Conservation (phyloP, 495 filamentous ascomycete genomes). For the Aspergillus kassunensis region DNA sequence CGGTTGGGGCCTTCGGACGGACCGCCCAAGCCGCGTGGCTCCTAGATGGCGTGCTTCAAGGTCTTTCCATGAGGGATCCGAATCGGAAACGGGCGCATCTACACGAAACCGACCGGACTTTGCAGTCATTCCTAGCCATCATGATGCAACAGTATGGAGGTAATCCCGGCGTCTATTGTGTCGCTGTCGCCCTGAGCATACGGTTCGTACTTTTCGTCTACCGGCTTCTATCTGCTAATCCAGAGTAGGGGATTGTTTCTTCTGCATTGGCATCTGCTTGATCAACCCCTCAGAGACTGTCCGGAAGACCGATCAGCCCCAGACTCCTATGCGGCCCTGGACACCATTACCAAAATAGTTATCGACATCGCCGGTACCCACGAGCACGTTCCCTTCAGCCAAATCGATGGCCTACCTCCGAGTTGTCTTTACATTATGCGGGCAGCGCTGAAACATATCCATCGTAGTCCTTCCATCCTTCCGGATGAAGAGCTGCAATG, state of each 20-base stretch:
- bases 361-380: slow-evolving; percentile 20
- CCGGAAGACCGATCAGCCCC: neutral
- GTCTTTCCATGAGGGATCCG: slow-evolving; percentile 12
- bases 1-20: slow-evolving; percentile 21
- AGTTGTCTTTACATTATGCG: slow-evolving; percentile 18
- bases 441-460: slow-evolving; percentile 18
- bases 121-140: slow-evolving; percentile 19
- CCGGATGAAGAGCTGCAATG: too few species aligned
- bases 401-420: slow-evolving; percentile 18
- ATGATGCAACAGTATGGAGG: slow-evolving; percentile 22
- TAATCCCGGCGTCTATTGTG: slow-evolving; percentile 16
- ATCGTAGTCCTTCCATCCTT: too few species aligned
- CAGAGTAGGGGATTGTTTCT: slow-evolving; percentile 1
- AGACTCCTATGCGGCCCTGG: slow-evolving; percentile 16
- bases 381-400: slow-evolving; percentile 10
- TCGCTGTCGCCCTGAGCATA: slow-evolving; percentile 24
- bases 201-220: slow-evolving; percentile 27
- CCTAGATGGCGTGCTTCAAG: slow-evolving; percentile 23
- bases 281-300: neutral
- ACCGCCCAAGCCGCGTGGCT: slow-evolving; percentile 30
- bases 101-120: slow-evolving; percentile 10
- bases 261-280: neutral
- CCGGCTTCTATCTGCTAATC: slow-evolving; percentile 12
- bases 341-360: slow-evolving; percentile 20
- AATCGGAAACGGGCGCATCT: slow-evolving; percentile 18